These are phyloP conservation scores for Cyphellophora europaea DNA, from an alignment of 2,329 filamentous ascomycete species.

Conservation along the genomic window DNA sequence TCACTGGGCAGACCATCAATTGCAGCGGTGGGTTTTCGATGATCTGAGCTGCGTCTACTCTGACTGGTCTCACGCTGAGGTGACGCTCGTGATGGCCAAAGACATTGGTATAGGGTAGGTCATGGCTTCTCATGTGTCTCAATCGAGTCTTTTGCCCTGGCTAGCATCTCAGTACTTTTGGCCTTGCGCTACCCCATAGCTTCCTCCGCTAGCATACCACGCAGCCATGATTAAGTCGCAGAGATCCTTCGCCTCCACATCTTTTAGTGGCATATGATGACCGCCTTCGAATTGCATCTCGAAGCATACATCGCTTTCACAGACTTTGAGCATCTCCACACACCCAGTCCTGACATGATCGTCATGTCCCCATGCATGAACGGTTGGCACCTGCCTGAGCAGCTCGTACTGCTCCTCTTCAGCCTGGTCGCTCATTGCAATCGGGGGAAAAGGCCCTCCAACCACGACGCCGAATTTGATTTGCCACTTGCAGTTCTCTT, in stretches of 20 bases:
- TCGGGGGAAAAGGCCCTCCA: slow-evolving; percentile 19
- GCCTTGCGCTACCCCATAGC: slow-evolving; percentile 5
- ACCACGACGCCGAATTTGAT: slow-evolving; percentile 19
- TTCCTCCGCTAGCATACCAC: slow-evolving; percentile 16
- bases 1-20: slow-evolving; percentile 47
- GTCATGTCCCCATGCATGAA: slow-evolving; percentile 19
- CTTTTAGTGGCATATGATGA: slow-evolving; percentile 19
- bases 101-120: too few species aligned
- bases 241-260: slow-evolving; percentile 19
- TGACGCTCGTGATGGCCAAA: too few species aligned
- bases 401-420: slow-evolving; percentile 8
- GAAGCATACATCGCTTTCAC: slow-evolving; percentile 17
- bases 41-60: slow-evolving; percentile 20
- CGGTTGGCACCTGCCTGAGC: slow-evolving; percentile 14
- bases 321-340: slow-evolving; percentile 10
- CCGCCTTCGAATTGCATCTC: slow-evolving; percentile 19
- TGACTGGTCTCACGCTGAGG: too few species aligned
- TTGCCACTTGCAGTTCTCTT: slow-evolving; percentile 5
- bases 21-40: slow-evolving; percentile 40
- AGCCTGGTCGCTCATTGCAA: slow-evolving; percentile 9
- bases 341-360: slow-evolving; percentile 18
- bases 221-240: slow-evolving; percentile 20
- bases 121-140: too few species aligned
- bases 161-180: background rate
- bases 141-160: too few species aligned